These are phyloP conservation scores for Tetrapisispora fleetii DNA, from an alignment of 805 yeast genomes.

Conservation along the genomic window DNA sequence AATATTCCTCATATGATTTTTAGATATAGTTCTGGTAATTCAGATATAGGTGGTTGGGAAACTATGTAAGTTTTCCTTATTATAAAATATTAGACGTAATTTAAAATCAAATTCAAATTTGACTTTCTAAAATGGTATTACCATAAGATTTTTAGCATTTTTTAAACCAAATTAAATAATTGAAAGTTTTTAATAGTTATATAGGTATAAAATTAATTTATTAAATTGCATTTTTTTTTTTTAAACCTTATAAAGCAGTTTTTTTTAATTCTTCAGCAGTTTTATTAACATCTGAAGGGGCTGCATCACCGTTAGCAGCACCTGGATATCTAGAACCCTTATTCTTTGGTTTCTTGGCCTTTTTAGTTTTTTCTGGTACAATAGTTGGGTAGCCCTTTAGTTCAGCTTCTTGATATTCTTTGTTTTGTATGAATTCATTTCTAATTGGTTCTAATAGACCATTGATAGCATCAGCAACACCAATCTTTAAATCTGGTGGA, in stretches of 20 bases:
- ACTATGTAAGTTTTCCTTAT: slow-evolving; percentile 28
- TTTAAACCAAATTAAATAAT: neutral
- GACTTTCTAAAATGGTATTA: no score
- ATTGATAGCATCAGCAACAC: slow-evolving; percentile 81
- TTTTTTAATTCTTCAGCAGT: slow-evolving; percentile 22
- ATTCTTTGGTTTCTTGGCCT: slow-evolving; percentile 70
- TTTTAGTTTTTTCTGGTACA: slow-evolving; percentile 47
- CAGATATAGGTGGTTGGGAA: slow-evolving; percentile 96
- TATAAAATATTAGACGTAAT: no score
- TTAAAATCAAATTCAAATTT: no score
- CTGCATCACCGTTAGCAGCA: slow-evolving; percentile 29
- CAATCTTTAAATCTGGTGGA: slow-evolving; percentile 90
- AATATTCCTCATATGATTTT: slow-evolving; percentile 69
- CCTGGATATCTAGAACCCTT: slow-evolving; percentile 92
- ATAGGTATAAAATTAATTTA: neutral
- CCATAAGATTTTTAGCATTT: neutral
- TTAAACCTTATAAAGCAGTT: slow-evolving; percentile 7
- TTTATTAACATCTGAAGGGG: slow-evolving; percentile 15
- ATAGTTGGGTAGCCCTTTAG: slow-evolving; percentile 79
- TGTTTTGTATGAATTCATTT: slow-evolving; percentile 47
- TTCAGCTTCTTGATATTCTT: slow-evolving; percentile 68
- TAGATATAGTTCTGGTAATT: slow-evolving; percentile 63
- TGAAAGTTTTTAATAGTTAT: neutral
- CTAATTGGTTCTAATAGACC: slow-evolving; percentile 76
- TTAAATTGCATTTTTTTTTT: neutral